Conservation (phyloP, 2,329 filamentous ascomycete genomes). For the Epichloe brachyelytri region DNA sequence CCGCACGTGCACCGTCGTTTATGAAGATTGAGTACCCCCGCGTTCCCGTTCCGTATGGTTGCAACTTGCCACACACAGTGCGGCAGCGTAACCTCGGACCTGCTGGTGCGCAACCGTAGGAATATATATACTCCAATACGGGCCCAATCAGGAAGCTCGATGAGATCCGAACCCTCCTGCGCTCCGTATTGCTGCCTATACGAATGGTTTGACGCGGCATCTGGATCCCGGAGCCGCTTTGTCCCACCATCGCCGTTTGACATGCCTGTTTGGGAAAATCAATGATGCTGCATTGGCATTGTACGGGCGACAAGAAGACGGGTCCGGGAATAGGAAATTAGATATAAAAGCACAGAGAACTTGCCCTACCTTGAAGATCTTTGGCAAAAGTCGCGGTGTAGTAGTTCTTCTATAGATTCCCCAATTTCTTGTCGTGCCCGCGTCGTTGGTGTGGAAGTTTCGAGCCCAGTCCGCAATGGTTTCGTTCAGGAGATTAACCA, state of each 20-base stretch:
- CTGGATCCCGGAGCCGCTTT: neutral
- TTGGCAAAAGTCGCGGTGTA: too few species aligned
- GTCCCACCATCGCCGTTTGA: neutral
- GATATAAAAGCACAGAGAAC: neutral
- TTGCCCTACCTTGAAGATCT: too few species aligned
- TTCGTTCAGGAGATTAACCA: neutral
- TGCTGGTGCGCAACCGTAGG: too few species aligned
- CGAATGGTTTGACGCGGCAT: neutral
- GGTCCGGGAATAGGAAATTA: neutral
- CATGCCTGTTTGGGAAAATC: neutral
- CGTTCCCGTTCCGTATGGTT: too few species aligned
- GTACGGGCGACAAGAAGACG: neutral
- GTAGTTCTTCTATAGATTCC: too few species aligned
- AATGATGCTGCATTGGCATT: neutral
- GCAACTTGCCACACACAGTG: too few species aligned
- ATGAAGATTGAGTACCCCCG: too few species aligned
- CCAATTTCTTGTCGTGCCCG: neutral
- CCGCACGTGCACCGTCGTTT: neutral
- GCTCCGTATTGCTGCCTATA: neutral
- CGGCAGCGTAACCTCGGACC: too few species aligned
- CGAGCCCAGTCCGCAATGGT: neutral
- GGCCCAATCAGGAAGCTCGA: neutral
- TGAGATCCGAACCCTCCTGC: neutral
- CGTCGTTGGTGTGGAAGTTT: neutral
- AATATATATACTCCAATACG: neutral